A percentile compares a stretch with the other conserved stretches of the same genome.
Evolutionary conservation across 176 grass and related monocot species (phyloP).

Genomic region (Chloris gayana): DNA sequence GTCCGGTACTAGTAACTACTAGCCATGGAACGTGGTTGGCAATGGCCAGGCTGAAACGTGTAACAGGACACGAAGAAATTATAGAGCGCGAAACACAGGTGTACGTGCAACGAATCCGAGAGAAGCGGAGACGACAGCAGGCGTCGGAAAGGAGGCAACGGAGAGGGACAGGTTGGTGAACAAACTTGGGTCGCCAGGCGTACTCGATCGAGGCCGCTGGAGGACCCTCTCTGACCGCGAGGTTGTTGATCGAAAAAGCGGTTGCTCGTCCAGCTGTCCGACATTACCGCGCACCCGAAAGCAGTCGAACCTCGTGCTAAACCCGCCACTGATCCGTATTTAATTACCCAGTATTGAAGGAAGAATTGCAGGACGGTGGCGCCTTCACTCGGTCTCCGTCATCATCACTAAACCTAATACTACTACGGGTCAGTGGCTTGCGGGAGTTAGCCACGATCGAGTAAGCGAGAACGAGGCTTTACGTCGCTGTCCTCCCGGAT

Average conservation of each 20-base stretch:
- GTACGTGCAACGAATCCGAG: no score
- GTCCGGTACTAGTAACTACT: not conserved
- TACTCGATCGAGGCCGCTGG: no score
- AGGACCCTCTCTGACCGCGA: not conserved
- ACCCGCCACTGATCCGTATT: not conserved
- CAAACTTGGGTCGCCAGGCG: not conserved
- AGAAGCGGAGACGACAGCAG: no score
- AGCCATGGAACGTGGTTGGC: no score
- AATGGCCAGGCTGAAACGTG: not conserved
- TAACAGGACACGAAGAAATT: not conserved
- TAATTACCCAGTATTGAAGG: not conserved
- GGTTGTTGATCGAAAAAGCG: conserved; percentile 5
- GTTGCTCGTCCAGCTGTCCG: conserved; percentile 43
- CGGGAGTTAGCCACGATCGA: not conserved
- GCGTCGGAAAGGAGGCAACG: not conserved
- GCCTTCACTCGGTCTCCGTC: not conserved
- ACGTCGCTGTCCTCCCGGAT: conserved; percentile 38
- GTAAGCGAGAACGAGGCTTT: not conserved
- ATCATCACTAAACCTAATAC: not conserved
- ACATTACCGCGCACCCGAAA: conserved; percentile 44
- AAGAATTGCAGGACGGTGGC: conserved; percentile 17
- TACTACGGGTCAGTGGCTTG: conserved; percentile 1
- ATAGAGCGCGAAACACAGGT: not conserved
- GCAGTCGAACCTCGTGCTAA: conserved; percentile 39
- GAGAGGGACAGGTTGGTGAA: conserved; percentile 17